phyloP scores from a whole-genome alignment of 2,329 filamentous ascomycete genomes.

The Cercospora beticola region DNA sequence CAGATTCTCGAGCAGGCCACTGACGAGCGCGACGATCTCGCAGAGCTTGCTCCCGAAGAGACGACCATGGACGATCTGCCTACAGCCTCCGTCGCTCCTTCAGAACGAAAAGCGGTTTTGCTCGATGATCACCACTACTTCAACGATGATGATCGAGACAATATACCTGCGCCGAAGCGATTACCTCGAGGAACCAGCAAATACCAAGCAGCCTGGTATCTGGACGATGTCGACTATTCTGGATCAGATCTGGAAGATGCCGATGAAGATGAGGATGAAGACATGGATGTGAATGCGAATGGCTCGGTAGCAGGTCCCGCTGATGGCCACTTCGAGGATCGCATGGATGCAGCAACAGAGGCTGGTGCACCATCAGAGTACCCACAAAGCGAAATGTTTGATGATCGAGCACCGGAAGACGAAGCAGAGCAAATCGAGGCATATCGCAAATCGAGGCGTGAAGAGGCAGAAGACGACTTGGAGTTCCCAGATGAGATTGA shows the following conservation, averaged over 20 bases:
- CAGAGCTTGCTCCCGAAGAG: slow-evolving; percentile 83
- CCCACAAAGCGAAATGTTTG: slow-evolving; percentile 88
- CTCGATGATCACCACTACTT: slow-evolving; percentile 98
- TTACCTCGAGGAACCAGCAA: slow-evolving; percentile 88
- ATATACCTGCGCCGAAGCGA: slow-evolving; percentile 64
- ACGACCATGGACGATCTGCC: slow-evolving; percentile 70
- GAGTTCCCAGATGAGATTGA: slow-evolving; percentile 99
- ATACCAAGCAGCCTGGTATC: slow-evolving; percentile 92
- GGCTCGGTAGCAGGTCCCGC: slow-evolving; percentile 65
- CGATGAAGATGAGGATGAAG: slow-evolving; percentile 59
- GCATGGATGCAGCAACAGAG: slow-evolving; percentile 56
- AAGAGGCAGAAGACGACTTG: slow-evolving; percentile 77
- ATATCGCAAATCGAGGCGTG: slow-evolving; percentile 74
- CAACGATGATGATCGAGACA: slow-evolving; percentile 74
- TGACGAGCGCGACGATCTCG: slow-evolving; percentile 78
- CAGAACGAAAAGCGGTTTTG: slow-evolving; percentile 73
- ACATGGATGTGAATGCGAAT: slow-evolving; percentile 50
- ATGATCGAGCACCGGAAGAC: slow-evolving; percentile 75
- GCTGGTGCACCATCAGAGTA: slow-evolving; percentile 78
- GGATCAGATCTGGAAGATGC: slow-evolving; percentile 77
- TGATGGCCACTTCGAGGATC: slow-evolving; percentile 63
- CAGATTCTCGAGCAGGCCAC: slow-evolving; percentile 68
- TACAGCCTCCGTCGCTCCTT: slow-evolving; percentile 50
- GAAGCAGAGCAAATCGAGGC: slow-evolving; percentile 78
- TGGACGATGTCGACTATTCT: slow-evolving; percentile 77